These are phyloP conservation scores for Hymenoscyphus repandus DNA, from an alignment of 2,329 filamentous ascomycete genomes.

Conservation along the genomic window DNA sequence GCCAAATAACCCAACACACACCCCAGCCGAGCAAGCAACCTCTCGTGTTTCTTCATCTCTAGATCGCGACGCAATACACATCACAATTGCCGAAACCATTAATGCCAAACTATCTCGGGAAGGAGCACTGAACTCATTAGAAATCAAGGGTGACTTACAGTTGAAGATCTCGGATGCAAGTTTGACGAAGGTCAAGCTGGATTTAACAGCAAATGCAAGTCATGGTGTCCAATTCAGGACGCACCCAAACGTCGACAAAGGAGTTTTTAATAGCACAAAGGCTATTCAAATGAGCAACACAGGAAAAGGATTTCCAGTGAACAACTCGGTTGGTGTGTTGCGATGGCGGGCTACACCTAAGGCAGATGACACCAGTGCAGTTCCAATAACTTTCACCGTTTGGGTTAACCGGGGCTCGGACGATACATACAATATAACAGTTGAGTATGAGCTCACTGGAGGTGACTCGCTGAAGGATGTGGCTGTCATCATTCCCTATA, in stretches of 20 bases:
- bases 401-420: constrained; percentile 89
- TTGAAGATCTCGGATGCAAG: constrained; percentile 84
- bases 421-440: constrained; percentile 80
- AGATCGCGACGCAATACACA: constrained; percentile 80
- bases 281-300: constrained; percentile 86
- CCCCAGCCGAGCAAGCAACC: constrained; percentile 49
- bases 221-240: constrained; percentile 89
- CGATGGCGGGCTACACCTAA: constrained; percentile 86
- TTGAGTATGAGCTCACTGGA: constrained; percentile 92
- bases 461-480: constrained; percentile 77
- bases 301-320: constrained; percentile 84
- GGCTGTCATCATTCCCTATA: constrained; percentile 80
- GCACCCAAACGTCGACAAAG: constrained; percentile 93
- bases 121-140: constrained; percentile 77
- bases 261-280: constrained; percentile 75
- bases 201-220: constrained; percentile 68
- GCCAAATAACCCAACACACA: constrained; percentile 41
- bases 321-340: constrained; percentile 88
- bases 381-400: constrained; percentile 93
- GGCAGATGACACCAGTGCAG: constrained; percentile 70
- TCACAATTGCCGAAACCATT: constrained; percentile 86
- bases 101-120: constrained; percentile 84
- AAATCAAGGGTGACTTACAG: constrained; percentile 87
- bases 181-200: constrained; percentile 87
- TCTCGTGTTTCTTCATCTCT: constrained; percentile 59